Evolutionary conservation across 1,139 yeast genomes (phyloP).

Genomic region (Debaryomyces subglobosus): DNA sequence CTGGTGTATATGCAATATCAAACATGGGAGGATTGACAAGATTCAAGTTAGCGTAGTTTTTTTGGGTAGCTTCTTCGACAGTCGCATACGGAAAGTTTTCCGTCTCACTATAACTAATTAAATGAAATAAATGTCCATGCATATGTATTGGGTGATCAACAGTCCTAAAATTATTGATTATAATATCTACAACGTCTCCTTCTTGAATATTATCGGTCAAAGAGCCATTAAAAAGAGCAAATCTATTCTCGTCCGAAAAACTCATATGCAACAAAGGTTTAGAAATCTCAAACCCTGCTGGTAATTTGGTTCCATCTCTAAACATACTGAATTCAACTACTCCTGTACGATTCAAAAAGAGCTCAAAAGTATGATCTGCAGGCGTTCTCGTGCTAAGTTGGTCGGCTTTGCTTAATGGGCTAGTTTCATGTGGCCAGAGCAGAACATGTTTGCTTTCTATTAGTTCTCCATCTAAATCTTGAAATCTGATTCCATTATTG

Average conservation of each 20-base stretch:
- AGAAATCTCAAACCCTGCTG: slow-evolving; percentile 20
- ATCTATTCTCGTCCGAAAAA: neutral
- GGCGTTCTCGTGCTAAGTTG: slow-evolving; percentile 10
- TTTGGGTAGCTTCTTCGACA: slow-evolving; percentile 25
- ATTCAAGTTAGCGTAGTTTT: slow-evolving; percentile 18
- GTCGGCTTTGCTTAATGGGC: slow-evolving; percentile 17
- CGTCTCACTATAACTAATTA: slow-evolving; percentile 25
- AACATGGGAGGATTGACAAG: slow-evolving; percentile 26
- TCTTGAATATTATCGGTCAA: slow-evolving; percentile 20
- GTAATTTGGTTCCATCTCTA: slow-evolving; percentile 22
- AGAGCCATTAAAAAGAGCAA: slow-evolving; percentile 14
- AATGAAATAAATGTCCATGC: slow-evolving; percentile 38
- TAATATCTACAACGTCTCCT: slow-evolving; percentile 33
- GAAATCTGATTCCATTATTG: slow-evolving; percentile 17
- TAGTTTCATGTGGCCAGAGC: slow-evolving; percentile 22
- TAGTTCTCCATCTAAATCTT: slow-evolving; percentile 23
- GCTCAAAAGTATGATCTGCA: slow-evolving; percentile 27
- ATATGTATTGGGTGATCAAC: slow-evolving; percentile 39
- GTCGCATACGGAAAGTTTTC: slow-evolving; percentile 25
- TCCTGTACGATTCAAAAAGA: slow-evolving; percentile 28
- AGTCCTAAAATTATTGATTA: slow-evolving; percentile 27
- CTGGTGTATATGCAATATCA: slow-evolving; percentile 29
- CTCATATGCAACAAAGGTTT: slow-evolving; percentile 19
- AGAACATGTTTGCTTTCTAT: slow-evolving; percentile 11
- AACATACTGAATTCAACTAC: slow-evolving; percentile 31